Conservation (phyloP, 148 eudicot species). For the Chenopodium formosanum region DNA sequence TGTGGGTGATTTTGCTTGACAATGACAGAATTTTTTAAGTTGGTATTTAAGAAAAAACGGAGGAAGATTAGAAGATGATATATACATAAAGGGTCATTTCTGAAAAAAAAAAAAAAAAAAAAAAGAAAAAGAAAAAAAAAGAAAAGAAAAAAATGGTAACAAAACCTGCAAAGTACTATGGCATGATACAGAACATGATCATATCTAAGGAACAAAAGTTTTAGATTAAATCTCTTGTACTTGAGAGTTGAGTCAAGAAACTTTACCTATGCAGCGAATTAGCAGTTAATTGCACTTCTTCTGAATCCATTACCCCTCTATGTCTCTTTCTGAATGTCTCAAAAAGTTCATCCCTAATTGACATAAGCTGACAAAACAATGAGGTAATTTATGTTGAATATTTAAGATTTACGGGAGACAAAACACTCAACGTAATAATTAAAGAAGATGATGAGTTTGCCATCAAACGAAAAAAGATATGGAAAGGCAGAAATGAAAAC, state of each 20-base stretch:
- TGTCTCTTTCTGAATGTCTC: conserved; percentile 96
- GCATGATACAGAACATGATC: neutral
- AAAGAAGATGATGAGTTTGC: neutral
- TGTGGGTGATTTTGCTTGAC: too few relatives aligned
- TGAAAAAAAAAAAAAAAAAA: neutral
- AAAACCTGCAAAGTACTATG: neutral
- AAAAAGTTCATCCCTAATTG: conserved; percentile 92
- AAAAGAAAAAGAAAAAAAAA: neutral
- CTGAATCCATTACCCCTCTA: conserved; percentile 89
- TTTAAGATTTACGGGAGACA: neutral
- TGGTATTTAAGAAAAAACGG: too few relatives aligned
- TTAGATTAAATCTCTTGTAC: neutral
- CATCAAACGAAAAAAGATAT: neutral
- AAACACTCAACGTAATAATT: neutral
- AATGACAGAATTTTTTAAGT: too few relatives aligned
- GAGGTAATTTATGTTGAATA: conserved; percentile 19
- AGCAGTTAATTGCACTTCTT: conserved; percentile 94
- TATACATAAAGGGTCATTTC: too few relatives aligned
- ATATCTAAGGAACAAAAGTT: neutral
- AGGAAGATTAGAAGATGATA: too few relatives aligned
- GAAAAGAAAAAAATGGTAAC: neutral
- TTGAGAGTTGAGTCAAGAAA: conserved; percentile 3
- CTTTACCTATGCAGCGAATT: conserved; percentile 82
- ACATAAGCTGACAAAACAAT: conserved; percentile 50
- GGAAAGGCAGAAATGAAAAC: neutral